phyloP scores from a whole-genome alignment of 2,329 filamentous ascomycete genomes.

The Colletotrichum destructivum region DNA sequence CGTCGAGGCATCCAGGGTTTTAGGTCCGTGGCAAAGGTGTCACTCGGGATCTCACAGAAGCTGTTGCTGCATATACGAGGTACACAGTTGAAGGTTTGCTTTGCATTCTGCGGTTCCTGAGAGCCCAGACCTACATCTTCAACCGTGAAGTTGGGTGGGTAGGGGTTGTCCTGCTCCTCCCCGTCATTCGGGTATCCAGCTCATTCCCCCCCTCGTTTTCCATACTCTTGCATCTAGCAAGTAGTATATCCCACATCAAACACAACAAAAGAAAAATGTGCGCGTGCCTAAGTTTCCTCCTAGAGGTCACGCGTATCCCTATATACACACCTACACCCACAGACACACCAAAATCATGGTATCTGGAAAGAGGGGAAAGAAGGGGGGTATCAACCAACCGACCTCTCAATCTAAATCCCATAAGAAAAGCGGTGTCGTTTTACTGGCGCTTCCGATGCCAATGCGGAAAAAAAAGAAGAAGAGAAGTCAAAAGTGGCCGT shows the following conservation, averaged over 20 bases:
- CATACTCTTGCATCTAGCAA: conserved; percentile 13
- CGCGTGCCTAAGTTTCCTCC: background rate
- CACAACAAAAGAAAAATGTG: conserved; percentile 5
- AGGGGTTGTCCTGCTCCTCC: background rate
- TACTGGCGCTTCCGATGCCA: conserved; percentile 1
- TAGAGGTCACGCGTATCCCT: background rate
- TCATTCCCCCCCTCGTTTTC: background rate
- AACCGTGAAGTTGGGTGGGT: background rate
- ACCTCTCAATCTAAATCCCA: conserved; percentile 38
- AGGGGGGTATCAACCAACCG: conserved; percentile 34
- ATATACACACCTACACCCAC: background rate
- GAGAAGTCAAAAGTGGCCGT: background rate
- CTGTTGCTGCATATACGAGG: conserved; percentile 1
- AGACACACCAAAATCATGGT: conserved; percentile 13
- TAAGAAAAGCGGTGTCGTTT: conserved; percentile 17
- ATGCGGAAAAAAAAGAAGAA: conserved; percentile 1
- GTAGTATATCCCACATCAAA: conserved; percentile 1
- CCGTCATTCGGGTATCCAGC: background rate
- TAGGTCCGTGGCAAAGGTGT: background rate
- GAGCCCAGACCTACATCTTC: background rate
- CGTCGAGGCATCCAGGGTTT: background rate
- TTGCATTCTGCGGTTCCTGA: background rate
- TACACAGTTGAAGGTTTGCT: background rate
- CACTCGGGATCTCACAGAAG: background rate
- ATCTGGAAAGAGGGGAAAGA: conserved; percentile 17